phyloP scores from a whole-genome alignment of 257 asterid species.

The Ligustrum vulgare region DNA sequence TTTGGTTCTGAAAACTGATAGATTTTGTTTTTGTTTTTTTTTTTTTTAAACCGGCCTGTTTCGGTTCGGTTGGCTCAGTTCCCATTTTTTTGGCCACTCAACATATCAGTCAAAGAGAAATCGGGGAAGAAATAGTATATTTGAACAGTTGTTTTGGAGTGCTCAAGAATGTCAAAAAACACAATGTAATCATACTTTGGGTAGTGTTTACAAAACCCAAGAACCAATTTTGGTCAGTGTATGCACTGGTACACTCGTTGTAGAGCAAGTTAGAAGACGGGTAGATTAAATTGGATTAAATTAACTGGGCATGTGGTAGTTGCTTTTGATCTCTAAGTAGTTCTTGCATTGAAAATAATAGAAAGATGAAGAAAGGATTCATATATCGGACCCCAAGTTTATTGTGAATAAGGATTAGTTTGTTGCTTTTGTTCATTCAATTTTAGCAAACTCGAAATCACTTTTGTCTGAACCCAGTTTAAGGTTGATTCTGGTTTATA shows the following conservation, averaged over 20 bases:
- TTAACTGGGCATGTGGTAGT: neutral
- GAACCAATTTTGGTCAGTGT: neutral
- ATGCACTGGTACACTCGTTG: neutral
- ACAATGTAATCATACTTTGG: neutral
- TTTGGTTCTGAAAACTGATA: no score
- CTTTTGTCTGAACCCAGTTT: neutral
- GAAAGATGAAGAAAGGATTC: neutral
- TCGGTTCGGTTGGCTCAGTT: no score
- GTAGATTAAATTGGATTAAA: neutral
- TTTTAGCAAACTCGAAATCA: neutral
- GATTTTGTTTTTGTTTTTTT: no score
- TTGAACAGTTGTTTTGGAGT: neutral
- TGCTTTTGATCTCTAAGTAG: neutral
- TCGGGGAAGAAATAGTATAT: neutral
- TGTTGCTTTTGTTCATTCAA: neutral
- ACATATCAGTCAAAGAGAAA: neutral
- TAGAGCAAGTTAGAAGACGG: neutral
- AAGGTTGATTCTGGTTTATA: neutral
- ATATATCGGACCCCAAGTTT: neutral
- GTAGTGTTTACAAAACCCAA: neutral
- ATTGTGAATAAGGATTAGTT: neutral
- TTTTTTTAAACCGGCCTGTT: no score
- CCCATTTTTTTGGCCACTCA: no score
- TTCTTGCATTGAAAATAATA: neutral
- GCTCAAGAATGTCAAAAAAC: neutral